Percentiles rank a stretch among this genome's conserved stretches.
phyloP scores from a whole-genome alignment of 2,329 filamentous ascomycete species.

The Magnaporthiopsis rhizophila region DNA sequence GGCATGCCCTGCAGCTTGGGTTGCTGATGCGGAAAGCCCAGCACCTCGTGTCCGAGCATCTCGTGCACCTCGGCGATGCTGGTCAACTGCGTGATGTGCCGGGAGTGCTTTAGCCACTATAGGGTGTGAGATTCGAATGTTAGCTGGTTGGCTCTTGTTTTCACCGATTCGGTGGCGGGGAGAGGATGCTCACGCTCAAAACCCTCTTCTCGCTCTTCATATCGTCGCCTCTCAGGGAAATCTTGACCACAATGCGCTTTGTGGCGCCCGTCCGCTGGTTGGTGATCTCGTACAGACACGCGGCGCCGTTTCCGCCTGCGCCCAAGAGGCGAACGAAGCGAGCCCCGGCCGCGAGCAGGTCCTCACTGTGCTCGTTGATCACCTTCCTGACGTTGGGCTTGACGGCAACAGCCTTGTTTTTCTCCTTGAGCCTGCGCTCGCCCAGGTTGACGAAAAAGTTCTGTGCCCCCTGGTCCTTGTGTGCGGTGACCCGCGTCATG shows the following conservation, averaged over 20 bases:
- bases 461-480: background rate
- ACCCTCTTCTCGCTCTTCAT: background rate
- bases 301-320: slow-evolving; percentile 1
- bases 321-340: slow-evolving; percentile 1
- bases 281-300: slow-evolving; percentile 2
- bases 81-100: slow-evolving; percentile 3
- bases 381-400: too few species aligned
- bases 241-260: slow-evolving; percentile 4
- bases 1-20: background rate
- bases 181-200: background rate
- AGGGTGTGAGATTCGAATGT: background rate
- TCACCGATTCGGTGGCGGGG: too few species aligned
- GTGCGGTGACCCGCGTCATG: too few species aligned
- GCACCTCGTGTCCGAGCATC: background rate
- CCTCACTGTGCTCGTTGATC: background rate
- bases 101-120: background rate
- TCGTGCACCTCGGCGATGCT: slow-evolving; percentile 4
- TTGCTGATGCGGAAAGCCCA: background rate
- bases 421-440: background rate
- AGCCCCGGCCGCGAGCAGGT: background rate
- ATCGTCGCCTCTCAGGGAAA: background rate
- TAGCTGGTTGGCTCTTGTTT: background rate
- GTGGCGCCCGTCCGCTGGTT: background rate
- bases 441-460: too few species aligned
- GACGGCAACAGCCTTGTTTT: background rate